These are phyloP conservation scores for Ophiostoma populinum DNA, from an alignment of 2,329 filamentous ascomycete genomes.

Conservation along the genomic window DNA sequence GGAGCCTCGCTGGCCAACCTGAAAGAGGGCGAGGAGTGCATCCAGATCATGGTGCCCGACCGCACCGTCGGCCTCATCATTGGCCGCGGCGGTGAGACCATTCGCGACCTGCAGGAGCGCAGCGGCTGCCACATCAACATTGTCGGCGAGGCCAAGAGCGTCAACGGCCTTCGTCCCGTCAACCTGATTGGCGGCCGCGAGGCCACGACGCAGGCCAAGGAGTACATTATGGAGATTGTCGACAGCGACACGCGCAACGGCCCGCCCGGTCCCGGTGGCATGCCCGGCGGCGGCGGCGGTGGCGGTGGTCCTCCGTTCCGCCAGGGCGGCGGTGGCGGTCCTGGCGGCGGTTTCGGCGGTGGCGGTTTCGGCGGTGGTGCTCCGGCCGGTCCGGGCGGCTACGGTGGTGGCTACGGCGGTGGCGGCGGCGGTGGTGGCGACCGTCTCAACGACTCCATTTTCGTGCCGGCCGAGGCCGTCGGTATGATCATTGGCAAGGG, in stretches of 20 bases:
- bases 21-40: slow-evolving; percentile 66
- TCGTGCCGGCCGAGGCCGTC: slow-evolving; percentile 77
- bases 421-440: slow-evolving; percentile 31
- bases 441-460: slow-evolving; percentile 68
- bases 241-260: slow-evolving; percentile 63
- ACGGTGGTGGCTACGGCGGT: slow-evolving; percentile 21
- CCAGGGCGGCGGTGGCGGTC: slow-evolving; percentile 21
- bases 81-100: slow-evolving; percentile 83
- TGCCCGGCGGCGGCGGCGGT: neutral
- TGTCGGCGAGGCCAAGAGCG: slow-evolving; percentile 79
- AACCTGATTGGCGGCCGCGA: slow-evolving; percentile 70
- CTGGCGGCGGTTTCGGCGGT: slow-evolving; percentile 12
- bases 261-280: slow-evolving; percentile 10
- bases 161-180: slow-evolving; percentile 76
- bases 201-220: slow-evolving; percentile 62
- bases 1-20: slow-evolving; percentile 21
- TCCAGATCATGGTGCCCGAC: slow-evolving; percentile 90
- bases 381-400: slow-evolving; percentile 20
- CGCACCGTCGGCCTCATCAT: slow-evolving; percentile 87
- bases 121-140: slow-evolving; percentile 95
- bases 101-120: slow-evolving; percentile 77
- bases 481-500: slow-evolving; percentile 96
- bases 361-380: slow-evolving; percentile 16
- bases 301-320: slow-evolving; percentile 11
- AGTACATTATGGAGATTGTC: slow-evolving; percentile 83